phyloP scores from a whole-genome alignment of 2,329 filamentous ascomycete species.

The Phaeophleospora eucalypticola region DNA sequence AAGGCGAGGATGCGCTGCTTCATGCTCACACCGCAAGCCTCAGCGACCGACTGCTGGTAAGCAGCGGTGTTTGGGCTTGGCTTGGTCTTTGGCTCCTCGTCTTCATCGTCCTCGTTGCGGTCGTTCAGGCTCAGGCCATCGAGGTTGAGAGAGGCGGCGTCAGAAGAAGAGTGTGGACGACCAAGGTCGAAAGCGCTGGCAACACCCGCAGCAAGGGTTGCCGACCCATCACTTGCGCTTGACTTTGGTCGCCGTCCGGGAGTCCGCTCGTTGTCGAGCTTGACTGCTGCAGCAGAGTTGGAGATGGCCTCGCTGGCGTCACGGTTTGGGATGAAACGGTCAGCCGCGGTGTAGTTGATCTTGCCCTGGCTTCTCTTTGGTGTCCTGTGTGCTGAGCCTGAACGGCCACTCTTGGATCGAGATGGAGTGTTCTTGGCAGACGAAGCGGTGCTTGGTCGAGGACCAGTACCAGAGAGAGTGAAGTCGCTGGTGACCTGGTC shows the following conservation, averaged over 20 bases:
- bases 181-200: constrained; percentile 63
- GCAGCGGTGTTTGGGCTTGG: constrained; percentile 83
- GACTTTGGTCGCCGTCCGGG: constrained; percentile 60
- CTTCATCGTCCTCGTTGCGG: constrained; percentile 57
- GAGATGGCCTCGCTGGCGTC: constrained; percentile 82
- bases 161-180: constrained; percentile 59
- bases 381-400: constrained; percentile 33
- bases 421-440: constrained; percentile 44
- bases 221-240: constrained; percentile 65
- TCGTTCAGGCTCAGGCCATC: constrained; percentile 76
- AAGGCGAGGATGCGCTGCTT: constrained; percentile 96
- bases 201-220: constrained; percentile 66
- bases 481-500: constrained; percentile 93
- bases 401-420: constrained; percentile 40
- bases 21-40: constrained; percentile 85
- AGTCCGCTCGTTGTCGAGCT: constrained; percentile 74
- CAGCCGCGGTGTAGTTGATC: constrained; percentile 54
- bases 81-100: constrained; percentile 58
- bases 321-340: constrained; percentile 95
- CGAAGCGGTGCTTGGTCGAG: constrained; percentile 34
- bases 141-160: constrained; percentile 61
- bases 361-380: constrained; percentile 63
- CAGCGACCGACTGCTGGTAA: constrained; percentile 86
- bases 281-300: constrained; percentile 65
- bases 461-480: constrained; percentile 78